phyloP scores from a whole-genome alignment of 73 alveolate species.

The Paramecium biaurelia region DNA sequence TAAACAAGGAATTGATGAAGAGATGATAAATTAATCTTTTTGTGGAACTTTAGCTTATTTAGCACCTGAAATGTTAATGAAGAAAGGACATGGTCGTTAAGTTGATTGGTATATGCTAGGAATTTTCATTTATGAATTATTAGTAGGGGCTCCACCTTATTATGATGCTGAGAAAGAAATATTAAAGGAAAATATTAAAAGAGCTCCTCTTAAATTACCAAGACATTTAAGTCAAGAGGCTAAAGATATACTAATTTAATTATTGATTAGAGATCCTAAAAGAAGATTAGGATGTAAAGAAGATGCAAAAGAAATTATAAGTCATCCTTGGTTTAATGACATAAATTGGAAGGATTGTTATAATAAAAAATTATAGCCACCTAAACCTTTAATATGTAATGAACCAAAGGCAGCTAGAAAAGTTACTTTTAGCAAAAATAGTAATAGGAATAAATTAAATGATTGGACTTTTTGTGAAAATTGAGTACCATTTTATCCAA shows the following conservation, averaged over 20 bases:
- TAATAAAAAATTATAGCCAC: slow-evolving; percentile 82
- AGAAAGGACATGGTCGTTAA: slow-evolving; percentile 93
- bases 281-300: slow-evolving; percentile 71
- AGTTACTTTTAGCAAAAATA: not conserved
- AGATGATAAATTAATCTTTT: slow-evolving; percentile 63
- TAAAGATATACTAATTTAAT: slow-evolving; percentile 58
- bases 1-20: slow-evolving; percentile 84
- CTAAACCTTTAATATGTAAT: slow-evolving; percentile 67
- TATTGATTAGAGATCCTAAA: slow-evolving; percentile 69
- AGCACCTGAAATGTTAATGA: slow-evolving; percentile 94
- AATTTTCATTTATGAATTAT: slow-evolving; percentile 92
- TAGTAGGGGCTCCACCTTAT: slow-evolving; percentile 76
- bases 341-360: slow-evolving; percentile 91
- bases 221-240: slow-evolving; percentile 48
- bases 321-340: slow-evolving; percentile 79
- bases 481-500: not conserved
- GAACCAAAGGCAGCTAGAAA: not conserved
- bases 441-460: not conserved
- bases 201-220: slow-evolving; percentile 34
- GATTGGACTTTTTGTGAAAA: slow-evolving; percentile 15
- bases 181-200: not conserved
- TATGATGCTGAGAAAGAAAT: slow-evolving; percentile 23
- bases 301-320: slow-evolving; percentile 77
- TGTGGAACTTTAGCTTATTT: slow-evolving; percentile 90
- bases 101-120: slow-evolving; percentile 94